A percentile compares a stretch with the other conserved stretches of the same genome.
phyloP scores from a whole-genome alignment of 306 rosid genomes.

The Vachellia collinsii region DNA sequence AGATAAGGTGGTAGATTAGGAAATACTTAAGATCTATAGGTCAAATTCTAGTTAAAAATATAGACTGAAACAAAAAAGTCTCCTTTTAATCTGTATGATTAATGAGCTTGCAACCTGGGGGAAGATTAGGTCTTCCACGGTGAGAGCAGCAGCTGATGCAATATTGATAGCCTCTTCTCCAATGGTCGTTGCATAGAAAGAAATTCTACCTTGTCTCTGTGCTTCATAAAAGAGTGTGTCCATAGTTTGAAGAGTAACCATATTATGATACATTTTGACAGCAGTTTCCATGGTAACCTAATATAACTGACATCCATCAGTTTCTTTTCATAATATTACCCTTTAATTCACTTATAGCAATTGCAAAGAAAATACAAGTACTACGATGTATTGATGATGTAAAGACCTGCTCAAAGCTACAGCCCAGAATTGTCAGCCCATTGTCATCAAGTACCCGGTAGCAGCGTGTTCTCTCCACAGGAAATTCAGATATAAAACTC shows the following conservation, averaged over 20 bases:
- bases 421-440: constrained; percentile 48
- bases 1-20: neutral
- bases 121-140: constrained; percentile 55
- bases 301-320: constrained; percentile 2
- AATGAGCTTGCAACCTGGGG: constrained; percentile 59
- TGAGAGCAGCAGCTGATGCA: constrained; percentile 72
- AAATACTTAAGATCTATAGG: neutral
- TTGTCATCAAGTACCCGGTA: constrained; percentile 79
- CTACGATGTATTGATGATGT: neutral
- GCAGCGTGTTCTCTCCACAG: constrained; percentile 55
- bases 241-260: constrained; percentile 69
- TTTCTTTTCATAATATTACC: constrained; percentile 7
- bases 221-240: constrained; percentile 71
- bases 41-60: neutral
- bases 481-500: constrained; percentile 61
- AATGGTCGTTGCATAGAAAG: constrained; percentile 58
- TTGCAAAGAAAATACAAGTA: neutral
- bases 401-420: constrained; percentile 47
- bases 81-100: neutral
- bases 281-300: constrained; percentile 55
- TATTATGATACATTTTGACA: constrained; percentile 52
- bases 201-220: constrained; percentile 75
- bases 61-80: neutral
- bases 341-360: neutral
- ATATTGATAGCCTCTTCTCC: constrained; percentile 75